Base-by-base conservation (phyloP, 352 stramenopile genomes). In the Phytophthora capsici region DNA sequence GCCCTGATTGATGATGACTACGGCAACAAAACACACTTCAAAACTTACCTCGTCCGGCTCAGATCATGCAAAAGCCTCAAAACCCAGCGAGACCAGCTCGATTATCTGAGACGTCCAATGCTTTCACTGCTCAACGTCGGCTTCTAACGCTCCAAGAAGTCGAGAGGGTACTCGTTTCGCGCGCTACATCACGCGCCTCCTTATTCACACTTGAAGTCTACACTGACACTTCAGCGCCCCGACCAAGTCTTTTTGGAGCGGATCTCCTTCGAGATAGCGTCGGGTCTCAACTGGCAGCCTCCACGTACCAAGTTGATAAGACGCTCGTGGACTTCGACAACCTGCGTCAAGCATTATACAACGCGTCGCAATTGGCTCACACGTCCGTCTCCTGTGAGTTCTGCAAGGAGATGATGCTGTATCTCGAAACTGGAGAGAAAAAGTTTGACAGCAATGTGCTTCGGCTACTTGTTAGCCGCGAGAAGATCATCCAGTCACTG, bases 381-480 rank as follows among this genome's bases (percentile, higher is more conserved):
- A 68, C 57, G 19, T 69, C 46, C 45, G 47, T 54, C 25, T 63
- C 50, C 32, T 78, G 71, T 22, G 52, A 67, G n/a, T 75, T 73
- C 34, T 78, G 71, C 66, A 67, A 71, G 20, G 61, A 75, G 66
- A 54, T 78, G 30, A 64, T 78, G n/a, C 30, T 56, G 10, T 75
- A 73, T 32, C 40, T 67, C n/a, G 54, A 63, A 37, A 62, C 16
- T 16, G 32, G 49, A 2, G 52, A 69, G 30, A 73, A 59, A 45
- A 8, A 25, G 4, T 67, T 69, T 26, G 20, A 38, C 9, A 61
- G 47, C 53, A 65, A 41, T 10, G 30, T 69, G 58, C 13, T 57
- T 38, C 59, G 53, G 2, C 34, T 50, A 7, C 26, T 73, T 13
- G 41, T 60, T 30, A 44, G 60, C 22, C 52, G 48, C 25, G 65